Evolutionary conservation across 768 basidiomycete genomes (phyloP), one percentile per base, ranked within the genome.

Genomic region (Termitomyces sp.): DNA sequence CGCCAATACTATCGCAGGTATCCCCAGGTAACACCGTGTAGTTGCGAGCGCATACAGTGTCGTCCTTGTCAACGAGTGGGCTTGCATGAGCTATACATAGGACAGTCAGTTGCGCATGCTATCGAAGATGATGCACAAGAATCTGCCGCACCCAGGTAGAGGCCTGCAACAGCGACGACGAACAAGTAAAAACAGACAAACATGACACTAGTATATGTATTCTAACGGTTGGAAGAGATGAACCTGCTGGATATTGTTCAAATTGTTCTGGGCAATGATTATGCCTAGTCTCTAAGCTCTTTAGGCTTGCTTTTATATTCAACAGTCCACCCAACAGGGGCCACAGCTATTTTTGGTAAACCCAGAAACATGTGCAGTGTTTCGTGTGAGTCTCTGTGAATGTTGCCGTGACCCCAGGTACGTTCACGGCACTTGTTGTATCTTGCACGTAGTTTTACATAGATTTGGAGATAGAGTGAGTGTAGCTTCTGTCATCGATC

Each of bases 1-100:
- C 74, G 26, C 79, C 83, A 66, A 86, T 86, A 32, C 60, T 68
- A 66, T 84, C 78, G 68, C 87, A 88, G 56, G 76, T 82, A 67
- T 87, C 83, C 7, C 79, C 80, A 5, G 67, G 43, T 27, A 69
- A 62, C 33, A 88, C 79, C n/a, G 76, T 78, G 62, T 82, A 83
- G 64, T 68, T 79, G 58, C 83, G 78, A 16, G 75, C 75, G 61
- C 86, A 88, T 16, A 46, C 42, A 20, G 55, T 33, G 27, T 46
- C 44, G n/a, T 18, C 57, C 30, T 55, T 56, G 30, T 20, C 22
- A 33, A 51, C n/a, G 48, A 59, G 43, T 3, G 59, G 59, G 39
- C 48, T 48, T 27, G 57, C 55, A 7, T 24, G 30, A 16, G 57
- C 64, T 57, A 53, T 26, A 20, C n/a, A n/a, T n/a, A n/a, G n/a